Percentiles rank a stretch among this genome's conserved stretches.
Evolutionary conservation across 2,329 filamentous ascomycete species (phyloP).

Genomic region (Penicillium glabrum): DNA sequence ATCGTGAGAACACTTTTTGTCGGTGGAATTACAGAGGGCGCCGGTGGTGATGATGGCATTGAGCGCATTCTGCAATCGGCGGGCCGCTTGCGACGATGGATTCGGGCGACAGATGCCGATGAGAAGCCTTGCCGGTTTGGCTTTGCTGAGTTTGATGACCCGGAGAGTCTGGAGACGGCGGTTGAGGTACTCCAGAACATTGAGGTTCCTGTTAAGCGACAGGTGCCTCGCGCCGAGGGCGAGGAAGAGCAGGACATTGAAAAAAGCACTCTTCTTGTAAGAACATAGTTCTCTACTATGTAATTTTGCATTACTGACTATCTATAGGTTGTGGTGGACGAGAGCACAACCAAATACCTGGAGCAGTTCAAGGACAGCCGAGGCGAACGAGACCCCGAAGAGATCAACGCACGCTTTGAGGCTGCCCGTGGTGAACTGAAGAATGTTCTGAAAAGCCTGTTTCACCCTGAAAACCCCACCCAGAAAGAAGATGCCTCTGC

Average conservation of each 20-base stretch:
- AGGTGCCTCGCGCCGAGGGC: slow-evolving; percentile 49
- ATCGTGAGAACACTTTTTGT: slow-evolving; percentile 89
- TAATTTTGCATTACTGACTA: slow-evolving; percentile 13
- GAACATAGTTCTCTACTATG: slow-evolving; percentile 7
- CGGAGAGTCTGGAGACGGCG: slow-evolving; percentile 80
- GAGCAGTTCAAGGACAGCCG: slow-evolving; percentile 72
- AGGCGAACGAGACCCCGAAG: slow-evolving; percentile 62
- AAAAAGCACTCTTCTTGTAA: slow-evolving; percentile 68
- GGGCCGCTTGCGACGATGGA: slow-evolving; percentile 81
- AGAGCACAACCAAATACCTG: slow-evolving; percentile 79
- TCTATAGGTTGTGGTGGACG: slow-evolving; percentile 68
- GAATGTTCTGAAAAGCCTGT: slow-evolving; percentile 68
- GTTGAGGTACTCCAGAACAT: slow-evolving; percentile 81
- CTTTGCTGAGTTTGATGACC: slow-evolving; percentile 93
- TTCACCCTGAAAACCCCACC: slow-evolving; percentile 60
- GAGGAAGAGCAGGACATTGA: slow-evolving; percentile 56
- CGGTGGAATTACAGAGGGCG: slow-evolving; percentile 76
- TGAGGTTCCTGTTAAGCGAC: slow-evolving; percentile 76
- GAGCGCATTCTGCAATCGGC: slow-evolving; percentile 76
- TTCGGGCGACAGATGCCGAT: slow-evolving; percentile 72
- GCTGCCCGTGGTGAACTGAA: slow-evolving; percentile 67
- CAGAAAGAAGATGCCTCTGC: slow-evolving; percentile 47
- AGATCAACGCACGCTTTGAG: slow-evolving; percentile 67
- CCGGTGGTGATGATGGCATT: slow-evolving; percentile 73
- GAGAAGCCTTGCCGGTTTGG: slow-evolving; percentile 85